Conservation (phyloP, 257 asterid species). For the Penstemon eatonii region DNA sequence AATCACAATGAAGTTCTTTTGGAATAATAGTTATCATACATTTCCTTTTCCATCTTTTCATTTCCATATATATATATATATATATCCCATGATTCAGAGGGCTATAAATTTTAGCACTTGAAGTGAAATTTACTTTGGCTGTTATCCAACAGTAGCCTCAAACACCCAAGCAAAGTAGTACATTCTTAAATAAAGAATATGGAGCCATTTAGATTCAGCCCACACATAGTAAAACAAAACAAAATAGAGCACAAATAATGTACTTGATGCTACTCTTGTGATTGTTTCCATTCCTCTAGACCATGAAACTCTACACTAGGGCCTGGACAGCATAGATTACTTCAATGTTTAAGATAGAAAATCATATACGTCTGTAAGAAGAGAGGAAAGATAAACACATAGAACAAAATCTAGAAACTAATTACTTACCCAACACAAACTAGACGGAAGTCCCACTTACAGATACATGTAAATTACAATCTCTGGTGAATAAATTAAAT, state of each 20-base stretch:
- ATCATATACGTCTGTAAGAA: too few relatives aligned
- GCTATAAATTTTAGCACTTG: background rate
- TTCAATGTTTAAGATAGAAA: too few relatives aligned
- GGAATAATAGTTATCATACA: background rate
- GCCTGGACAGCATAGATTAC: too few relatives aligned
- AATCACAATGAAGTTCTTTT: background rate
- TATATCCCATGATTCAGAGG: background rate
- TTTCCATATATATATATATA: background rate
- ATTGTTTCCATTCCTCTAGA: too few relatives aligned
- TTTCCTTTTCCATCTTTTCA: background rate
- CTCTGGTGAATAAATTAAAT: too few relatives aligned
- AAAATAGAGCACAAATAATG: background rate
- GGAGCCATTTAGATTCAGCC: background rate
- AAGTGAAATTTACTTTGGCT: background rate
- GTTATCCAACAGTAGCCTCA: background rate
- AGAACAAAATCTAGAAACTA: too few relatives aligned
- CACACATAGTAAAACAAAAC: background rate
- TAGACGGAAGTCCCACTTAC: too few relatives aligned
- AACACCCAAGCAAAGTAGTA: conserved; percentile 4
- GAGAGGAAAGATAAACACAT: too few relatives aligned
- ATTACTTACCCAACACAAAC: too few relatives aligned
- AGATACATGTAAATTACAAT: too few relatives aligned
- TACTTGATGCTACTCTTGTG: background rate
- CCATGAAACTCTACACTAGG: too few relatives aligned
- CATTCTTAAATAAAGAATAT: conserved; percentile 11